Evolutionary conservation across 768 basidiomycete genomes (phyloP), one percentile per base, ranked within the genome.

Genomic region (Podaxis rugospora): DNA sequence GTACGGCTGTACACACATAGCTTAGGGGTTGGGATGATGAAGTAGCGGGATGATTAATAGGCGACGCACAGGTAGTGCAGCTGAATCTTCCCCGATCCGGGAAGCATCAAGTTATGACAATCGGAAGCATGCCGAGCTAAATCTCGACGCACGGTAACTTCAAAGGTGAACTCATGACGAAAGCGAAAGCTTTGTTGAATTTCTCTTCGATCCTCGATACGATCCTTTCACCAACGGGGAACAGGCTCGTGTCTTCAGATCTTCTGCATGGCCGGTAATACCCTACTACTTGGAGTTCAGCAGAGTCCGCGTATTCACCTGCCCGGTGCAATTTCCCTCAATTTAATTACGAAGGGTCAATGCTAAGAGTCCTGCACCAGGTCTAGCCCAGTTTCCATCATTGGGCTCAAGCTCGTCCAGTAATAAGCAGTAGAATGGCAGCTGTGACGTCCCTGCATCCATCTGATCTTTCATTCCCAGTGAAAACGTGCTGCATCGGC

Each of bases 341-440:
- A 39, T 55, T 39, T 18, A 53, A 23, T 25, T 32, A 39, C 21
- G 54, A 39, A 35, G 36, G 27, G 21, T 14, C 14, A 40, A 23
- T 0, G 44, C 44, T 21, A 55, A 11, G 11, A 27, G 36, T 16
- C 27, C 73, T 84, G 65, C 65, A 90, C 90, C 67, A 91, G 74
- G 66, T 90, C 89, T 47, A 92, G 79, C 21, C 90, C 92, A 63
- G 91, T 86, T 69, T 92, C 90, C 88, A 92, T 91, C 86, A 89
- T 89, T 3, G 89, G 89, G 63, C 87, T 89, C 56, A 94, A 78
- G 66, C 82, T 87, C 5, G 89, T 91, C 91, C 91, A 93, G 69
- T 92, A 86, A 68, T 94, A 54, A 92, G 80, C 37, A 94, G 77
- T 16, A 92, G 92, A 40, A 93, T 76, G 2, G 85, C 81, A 67